Evolutionary conservation across 441 rosid species (phyloP).

Genomic region (Sinapis alba): DNA sequence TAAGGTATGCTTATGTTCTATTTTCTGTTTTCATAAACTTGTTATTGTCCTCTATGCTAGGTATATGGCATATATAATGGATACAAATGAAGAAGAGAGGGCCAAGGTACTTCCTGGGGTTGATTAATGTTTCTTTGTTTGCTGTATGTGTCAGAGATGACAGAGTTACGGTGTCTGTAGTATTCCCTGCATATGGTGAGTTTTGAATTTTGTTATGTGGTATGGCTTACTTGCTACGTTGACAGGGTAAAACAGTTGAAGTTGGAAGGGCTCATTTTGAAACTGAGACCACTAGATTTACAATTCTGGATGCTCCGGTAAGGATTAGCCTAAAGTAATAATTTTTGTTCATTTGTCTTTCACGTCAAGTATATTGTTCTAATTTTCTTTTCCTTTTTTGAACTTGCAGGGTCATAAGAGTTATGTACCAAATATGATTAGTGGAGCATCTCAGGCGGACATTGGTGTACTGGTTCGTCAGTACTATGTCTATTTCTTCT

Average conservation of each 20-base stretch:
- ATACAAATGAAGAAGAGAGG: slow-evolving; percentile 98
- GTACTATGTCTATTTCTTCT: slow-evolving; percentile 6
- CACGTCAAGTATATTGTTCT: background rate
- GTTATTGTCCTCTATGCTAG: slow-evolving; percentile 46
- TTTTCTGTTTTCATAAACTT: background rate
- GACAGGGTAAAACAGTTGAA: slow-evolving; percentile 94
- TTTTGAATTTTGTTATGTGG: background rate
- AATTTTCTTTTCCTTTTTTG: background rate
- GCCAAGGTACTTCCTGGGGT: slow-evolving; percentile 62
- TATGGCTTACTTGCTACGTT: slow-evolving; percentile 16
- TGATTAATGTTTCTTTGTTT: slow-evolving; percentile 1
- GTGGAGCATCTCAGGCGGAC: slow-evolving; percentile 99
- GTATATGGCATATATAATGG: slow-evolving; percentile 99
- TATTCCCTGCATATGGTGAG: background rate
- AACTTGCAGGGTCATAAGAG: slow-evolving; percentile 88
- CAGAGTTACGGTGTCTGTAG: background rate
- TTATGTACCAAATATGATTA: slow-evolving; percentile 98
- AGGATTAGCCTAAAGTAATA: slow-evolving; percentile 30
- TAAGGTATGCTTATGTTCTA: background rate
- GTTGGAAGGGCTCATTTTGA: slow-evolving; percentile 99
- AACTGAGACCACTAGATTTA: slow-evolving; percentile 87
- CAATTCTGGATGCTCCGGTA: slow-evolving; percentile 98
- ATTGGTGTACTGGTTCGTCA: slow-evolving; percentile 83
- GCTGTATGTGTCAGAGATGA: background rate
- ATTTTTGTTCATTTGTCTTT: background rate